Percentiles rank a stretch among this genome's conserved stretches.
Conservation (phyloP, 495 filamentous ascomycete genomes). For the Penicillium simplicissimum region DNA sequence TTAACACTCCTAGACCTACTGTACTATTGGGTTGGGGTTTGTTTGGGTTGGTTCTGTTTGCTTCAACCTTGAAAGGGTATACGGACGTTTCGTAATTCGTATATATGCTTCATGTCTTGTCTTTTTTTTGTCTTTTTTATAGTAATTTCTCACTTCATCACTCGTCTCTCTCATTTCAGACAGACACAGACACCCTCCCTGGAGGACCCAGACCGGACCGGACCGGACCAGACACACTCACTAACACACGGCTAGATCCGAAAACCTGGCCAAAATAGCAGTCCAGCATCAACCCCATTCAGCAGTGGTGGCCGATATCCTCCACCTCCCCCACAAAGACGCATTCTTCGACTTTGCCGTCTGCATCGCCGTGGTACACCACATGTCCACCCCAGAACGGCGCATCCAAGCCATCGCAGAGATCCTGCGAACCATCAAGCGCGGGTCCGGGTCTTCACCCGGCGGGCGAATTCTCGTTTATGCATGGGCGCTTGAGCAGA, state of each 20-base stretch:
- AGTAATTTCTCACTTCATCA: slow-evolving; percentile 2
- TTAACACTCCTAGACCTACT: no score
- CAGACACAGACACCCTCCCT: neutral
- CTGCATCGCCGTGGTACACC: slow-evolving; percentile 92
- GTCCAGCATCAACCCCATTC: slow-evolving; percentile 59
- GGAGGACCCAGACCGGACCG: neutral
- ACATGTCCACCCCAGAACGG: slow-evolving; percentile 80
- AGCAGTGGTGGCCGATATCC: slow-evolving; percentile 71
- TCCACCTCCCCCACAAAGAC: slow-evolving; percentile 66
- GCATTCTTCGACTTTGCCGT: slow-evolving; percentile 87
- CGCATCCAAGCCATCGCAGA: slow-evolving; percentile 71
- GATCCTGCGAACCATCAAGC: slow-evolving; percentile 68
- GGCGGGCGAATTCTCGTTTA: slow-evolving; percentile 76
- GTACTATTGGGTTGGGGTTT: no score
- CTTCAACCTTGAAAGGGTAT: slow-evolving; percentile 2
- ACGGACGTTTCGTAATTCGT: neutral
- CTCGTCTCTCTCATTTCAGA: slow-evolving; percentile 1
- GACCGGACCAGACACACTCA: neutral
- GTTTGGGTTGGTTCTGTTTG: slow-evolving; percentile 14
- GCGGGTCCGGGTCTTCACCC: slow-evolving; percentile 26
- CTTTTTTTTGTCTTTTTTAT: slow-evolving; percentile 7
- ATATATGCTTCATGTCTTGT: slow-evolving; percentile 9
- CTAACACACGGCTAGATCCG: slow-evolving; percentile 50
- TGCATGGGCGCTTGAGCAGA: slow-evolving; percentile 97
- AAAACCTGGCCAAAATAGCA: slow-evolving; percentile 75